Percentiles rank a stretch among this genome's conserved stretches.
Evolutionary conservation across 495 filamentous ascomycete species (phyloP).

Genomic region (Penicillium antarcticum): DNA sequence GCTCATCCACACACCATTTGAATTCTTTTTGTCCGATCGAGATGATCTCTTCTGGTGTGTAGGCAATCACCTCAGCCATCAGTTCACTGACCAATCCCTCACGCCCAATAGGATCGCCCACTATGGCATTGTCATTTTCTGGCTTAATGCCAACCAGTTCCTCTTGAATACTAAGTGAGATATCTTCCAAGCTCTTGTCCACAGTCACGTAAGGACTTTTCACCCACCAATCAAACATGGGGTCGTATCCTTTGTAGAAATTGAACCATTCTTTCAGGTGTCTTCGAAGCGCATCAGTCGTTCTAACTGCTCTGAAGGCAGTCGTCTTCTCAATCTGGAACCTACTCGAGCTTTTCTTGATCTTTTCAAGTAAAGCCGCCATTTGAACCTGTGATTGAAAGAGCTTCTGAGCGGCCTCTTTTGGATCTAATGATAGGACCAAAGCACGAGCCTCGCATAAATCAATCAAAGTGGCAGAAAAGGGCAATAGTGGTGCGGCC

Average conservation of each 20-base stretch:
- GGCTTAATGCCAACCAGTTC: conserved; percentile 38
- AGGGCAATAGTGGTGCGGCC: conserved; percentile 33
- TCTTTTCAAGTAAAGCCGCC: conserved; percentile 12
- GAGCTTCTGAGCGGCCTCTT: conserved; percentile 31
- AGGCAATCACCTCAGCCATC: conserved; percentile 16
- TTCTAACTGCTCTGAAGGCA: conserved; percentile 39
- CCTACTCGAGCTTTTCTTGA: conserved; percentile 2
- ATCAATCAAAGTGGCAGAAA: conserved; percentile 25
- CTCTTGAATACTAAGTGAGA: conserved; percentile 28
- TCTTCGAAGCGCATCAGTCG: conserved; percentile 26
- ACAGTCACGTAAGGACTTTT: conserved; percentile 31
- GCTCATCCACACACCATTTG: conserved; percentile 19
- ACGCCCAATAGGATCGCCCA: conserved; percentile 49
- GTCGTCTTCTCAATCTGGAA: conserved; percentile 25
- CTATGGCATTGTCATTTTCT: conserved; percentile 38
- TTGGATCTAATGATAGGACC: conserved; percentile 29
- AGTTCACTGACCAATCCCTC: conserved; percentile 32
- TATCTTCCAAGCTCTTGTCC: conserved; percentile 21
- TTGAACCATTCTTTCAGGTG: conserved; percentile 36
- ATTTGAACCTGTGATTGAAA: conserved; percentile 21
- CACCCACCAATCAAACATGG: conserved; percentile 50
- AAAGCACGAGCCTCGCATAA: conserved; percentile 39
- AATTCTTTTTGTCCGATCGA: conserved; percentile 33
- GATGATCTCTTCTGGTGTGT: conserved; percentile 47
- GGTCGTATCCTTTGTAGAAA: conserved; percentile 48